A percentile compares a stretch with the other conserved stretches of the same genome.
phyloP scores from a whole-genome alignment of 2,329 filamentous ascomycete species.

The Aspergillus nomiae region DNA sequence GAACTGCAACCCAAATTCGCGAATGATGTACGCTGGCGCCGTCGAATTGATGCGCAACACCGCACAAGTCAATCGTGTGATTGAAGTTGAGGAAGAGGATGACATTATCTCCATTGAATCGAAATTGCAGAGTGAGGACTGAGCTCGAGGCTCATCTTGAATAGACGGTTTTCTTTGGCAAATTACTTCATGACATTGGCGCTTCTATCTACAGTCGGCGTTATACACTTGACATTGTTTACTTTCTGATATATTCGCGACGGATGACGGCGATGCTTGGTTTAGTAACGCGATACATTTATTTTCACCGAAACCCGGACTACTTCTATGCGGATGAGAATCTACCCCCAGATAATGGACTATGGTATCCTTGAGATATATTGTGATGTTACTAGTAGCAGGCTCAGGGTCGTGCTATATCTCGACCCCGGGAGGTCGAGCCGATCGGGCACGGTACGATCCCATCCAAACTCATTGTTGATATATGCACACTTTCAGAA shows the following conservation, averaged over 20 bases:
- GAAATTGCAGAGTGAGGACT: conserved; percentile 51
- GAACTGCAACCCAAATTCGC: conserved; percentile 81
- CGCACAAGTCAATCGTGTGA: conserved; percentile 81
- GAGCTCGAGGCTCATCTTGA: conserved; percentile 12
- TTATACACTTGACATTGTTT: not conserved
- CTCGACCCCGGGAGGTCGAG: not conserved
- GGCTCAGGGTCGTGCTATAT: not conserved
- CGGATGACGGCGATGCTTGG: not conserved
- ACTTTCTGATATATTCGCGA: not conserved
- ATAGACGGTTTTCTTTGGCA: not conserved
- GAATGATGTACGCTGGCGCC: conserved; percentile 94
- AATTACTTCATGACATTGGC: not conserved
- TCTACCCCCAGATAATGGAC: not conserved
- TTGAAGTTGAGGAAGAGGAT: conserved; percentile 80
- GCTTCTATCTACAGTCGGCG: not conserved
- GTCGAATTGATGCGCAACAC: conserved; percentile 96
- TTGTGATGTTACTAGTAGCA: not conserved
- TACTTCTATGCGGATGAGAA: not conserved
- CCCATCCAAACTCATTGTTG: not conserved
- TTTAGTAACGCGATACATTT: not conserved
- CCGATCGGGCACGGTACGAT: not conserved
- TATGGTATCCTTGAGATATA: not conserved
- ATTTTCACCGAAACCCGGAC: not conserved
- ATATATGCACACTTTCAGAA: not conserved
- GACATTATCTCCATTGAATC: conserved; percentile 81